Conservation (phyloP, 305 asterid species). For the Solanum chacoense region DNA sequence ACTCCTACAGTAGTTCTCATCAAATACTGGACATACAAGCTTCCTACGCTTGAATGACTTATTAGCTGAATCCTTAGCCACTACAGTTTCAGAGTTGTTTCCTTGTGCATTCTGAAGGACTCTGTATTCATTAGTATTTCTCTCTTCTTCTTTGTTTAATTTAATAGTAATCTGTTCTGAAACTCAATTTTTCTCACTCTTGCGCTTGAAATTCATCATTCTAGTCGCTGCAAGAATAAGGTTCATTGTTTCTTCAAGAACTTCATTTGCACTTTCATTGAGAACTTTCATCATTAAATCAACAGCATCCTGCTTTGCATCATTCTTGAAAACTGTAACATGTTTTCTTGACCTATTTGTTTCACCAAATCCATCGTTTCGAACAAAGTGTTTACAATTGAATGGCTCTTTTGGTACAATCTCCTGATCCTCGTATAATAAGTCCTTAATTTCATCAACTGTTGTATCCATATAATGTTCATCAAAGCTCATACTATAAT, state of each 20-base stretch:
- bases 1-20: too few species aligned
- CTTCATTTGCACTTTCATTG: constrained; percentile 3
- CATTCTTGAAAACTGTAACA: not conserved
- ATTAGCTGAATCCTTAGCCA: too few species aligned
- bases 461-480: constrained; percentile 24
- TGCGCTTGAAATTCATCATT: constrained; percentile 46
- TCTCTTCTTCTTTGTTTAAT: too few species aligned
- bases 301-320: not conserved
- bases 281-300: constrained; percentile 3
- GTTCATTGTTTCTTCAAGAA: constrained; percentile 10
- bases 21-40: too few species aligned
- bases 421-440: constrained; percentile 23
- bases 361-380: constrained; percentile 12
- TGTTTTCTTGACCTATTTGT: not conserved
- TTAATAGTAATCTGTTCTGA: not conserved
- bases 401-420: constrained; percentile 6
- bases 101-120: not conserved
- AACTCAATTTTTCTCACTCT: constrained; percentile 21
- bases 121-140: not conserved
- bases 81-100: too few species aligned
- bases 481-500: not conserved
- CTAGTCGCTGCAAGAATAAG: constrained; percentile 42
- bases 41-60: too few species aligned
- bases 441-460: constrained; percentile 53
- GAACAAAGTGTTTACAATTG: constrained; percentile 12